These are phyloP conservation scores for Cytospora paraplurivora DNA, from an alignment of 2,329 filamentous ascomycete genomes.

Conservation along the genomic window DNA sequence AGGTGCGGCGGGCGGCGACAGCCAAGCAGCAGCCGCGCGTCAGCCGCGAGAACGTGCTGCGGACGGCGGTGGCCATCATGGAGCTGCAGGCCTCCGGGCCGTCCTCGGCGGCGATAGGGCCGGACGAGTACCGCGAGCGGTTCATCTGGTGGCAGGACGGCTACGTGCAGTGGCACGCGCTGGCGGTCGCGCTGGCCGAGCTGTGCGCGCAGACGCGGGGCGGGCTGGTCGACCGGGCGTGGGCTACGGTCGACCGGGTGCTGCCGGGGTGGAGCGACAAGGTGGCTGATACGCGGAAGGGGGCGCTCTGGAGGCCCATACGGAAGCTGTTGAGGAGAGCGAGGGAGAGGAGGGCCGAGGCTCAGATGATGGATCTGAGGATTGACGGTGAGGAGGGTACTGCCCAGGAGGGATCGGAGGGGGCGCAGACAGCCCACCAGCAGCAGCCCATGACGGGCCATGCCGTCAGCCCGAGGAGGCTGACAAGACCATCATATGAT, in stretches of 20 bases:
- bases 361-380: slow-evolving; percentile 35
- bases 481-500: neutral
- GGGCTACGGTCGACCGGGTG: slow-evolving; percentile 49
- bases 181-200: slow-evolving; percentile 55
- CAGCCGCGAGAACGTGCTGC: slow-evolving; percentile 46
- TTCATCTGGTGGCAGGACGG: slow-evolving; percentile 53
- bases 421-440: neutral
- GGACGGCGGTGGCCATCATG: slow-evolving; percentile 50
- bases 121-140: slow-evolving; percentile 32
- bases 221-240: slow-evolving; percentile 50
- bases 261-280: slow-evolving; percentile 46
- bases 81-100: slow-evolving; percentile 41
- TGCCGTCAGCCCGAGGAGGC: neutral
- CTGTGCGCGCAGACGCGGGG: slow-evolving; percentile 52
- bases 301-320: slow-evolving; percentile 57
- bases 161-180: slow-evolving; percentile 58
- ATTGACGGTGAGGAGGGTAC: slow-evolving; percentile 24
- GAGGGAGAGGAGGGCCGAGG: slow-evolving; percentile 41
- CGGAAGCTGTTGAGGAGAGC: slow-evolving; percentile 56
- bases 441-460: neutral
- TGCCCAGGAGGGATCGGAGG: neutral
- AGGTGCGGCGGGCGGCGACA: slow-evolving; percentile 35
- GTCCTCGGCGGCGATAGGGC: slow-evolving; percentile 38
- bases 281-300: slow-evolving; percentile 53
- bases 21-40: slow-evolving; percentile 38